A percentile compares a stretch with the other conserved stretches of the same genome.
phyloP scores from a whole-genome alignment of 2,329 filamentous ascomycete species.

The Trichoderma sp. region DNA sequence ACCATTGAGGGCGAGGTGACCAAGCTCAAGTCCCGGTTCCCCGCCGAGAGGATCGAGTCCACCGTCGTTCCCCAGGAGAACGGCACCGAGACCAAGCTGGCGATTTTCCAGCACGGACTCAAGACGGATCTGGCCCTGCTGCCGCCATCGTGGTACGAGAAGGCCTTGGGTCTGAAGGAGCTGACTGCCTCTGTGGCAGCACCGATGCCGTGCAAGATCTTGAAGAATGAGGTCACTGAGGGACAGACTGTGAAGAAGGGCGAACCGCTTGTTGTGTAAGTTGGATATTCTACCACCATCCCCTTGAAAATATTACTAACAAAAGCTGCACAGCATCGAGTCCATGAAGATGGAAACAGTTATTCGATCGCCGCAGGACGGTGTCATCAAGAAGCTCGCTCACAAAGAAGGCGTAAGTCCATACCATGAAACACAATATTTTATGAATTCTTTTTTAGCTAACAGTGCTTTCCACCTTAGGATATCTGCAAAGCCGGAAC shows the following conservation, averaged over 20 bases:
- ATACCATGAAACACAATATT: no score
- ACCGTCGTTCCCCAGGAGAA: conserved; percentile 66
- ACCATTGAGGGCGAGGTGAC: conserved; percentile 31
- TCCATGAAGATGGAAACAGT: conserved; percentile 92
- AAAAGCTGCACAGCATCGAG: conserved; percentile 60
- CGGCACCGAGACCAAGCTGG: conserved; percentile 62
- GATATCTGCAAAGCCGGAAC: conserved; percentile 80
- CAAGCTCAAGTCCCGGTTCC: conserved; percentile 64
- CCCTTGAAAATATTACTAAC: conserved; percentile 32
- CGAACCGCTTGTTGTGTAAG: conserved; percentile 79
- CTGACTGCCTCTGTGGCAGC: conserved; percentile 79
- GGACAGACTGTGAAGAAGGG: conserved; percentile 84
- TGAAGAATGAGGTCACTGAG: conserved; percentile 83
- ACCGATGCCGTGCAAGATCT: conserved; percentile 96
- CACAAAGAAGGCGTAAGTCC: conserved; percentile 71
- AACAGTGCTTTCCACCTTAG: conserved; percentile 42
- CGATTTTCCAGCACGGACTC: conserved; percentile 72
- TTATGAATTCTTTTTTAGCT: background rate
- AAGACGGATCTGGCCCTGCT: conserved; percentile 61
- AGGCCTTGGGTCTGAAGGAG: conserved; percentile 82
- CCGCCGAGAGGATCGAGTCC: conserved; percentile 74
- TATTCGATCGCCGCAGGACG: conserved; percentile 73
- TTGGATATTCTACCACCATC: conserved; percentile 23
- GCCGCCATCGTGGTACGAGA: conserved; percentile 78
- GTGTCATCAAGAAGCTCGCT: conserved; percentile 69